phyloP scores from a whole-genome alignment of 2,329 filamentous ascomycete genomes.

The Xylariaceae sp. region DNA sequence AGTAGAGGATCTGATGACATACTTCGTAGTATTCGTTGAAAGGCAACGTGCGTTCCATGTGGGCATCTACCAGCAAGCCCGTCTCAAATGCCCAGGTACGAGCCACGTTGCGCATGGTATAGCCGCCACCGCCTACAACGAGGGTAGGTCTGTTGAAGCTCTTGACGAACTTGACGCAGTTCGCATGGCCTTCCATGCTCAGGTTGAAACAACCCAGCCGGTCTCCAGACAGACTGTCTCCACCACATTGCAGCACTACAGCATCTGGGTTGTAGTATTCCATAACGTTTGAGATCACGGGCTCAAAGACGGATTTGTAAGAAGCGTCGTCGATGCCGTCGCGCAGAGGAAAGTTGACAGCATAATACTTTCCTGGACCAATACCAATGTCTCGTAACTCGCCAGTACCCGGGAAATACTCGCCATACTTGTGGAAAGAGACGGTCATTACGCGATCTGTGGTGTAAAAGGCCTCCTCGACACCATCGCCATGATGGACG shows the following conservation, averaged over 20 bases:
- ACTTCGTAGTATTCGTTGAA: slow-evolving; percentile 94
- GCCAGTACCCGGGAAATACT: slow-evolving; percentile 91
- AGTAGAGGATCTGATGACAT: slow-evolving; percentile 41
- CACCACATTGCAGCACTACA: slow-evolving; percentile 92
- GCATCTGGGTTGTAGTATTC: slow-evolving; percentile 83
- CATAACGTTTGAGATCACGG: slow-evolving; percentile 82
- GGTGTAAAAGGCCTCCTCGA: slow-evolving; percentile 90
- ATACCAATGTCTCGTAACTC: slow-evolving; percentile 81
- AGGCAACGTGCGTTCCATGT: slow-evolving; percentile 76
- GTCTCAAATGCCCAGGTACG: slow-evolving; percentile 98
- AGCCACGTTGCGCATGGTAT: slow-evolving; percentile 95
- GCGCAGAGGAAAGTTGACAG: slow-evolving; percentile 84
- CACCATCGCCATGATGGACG: slow-evolving; percentile 88
- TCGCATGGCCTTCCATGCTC: slow-evolving; percentile 92
- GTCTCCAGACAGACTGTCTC: slow-evolving; percentile 90
- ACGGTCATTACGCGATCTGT: slow-evolving; percentile 90
- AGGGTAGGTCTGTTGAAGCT: slow-evolving; percentile 77
- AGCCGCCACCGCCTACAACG: slow-evolving; percentile 92
- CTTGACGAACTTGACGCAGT: slow-evolving; percentile 90
- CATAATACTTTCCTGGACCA: slow-evolving; percentile 82
- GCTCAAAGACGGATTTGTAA: slow-evolving; percentile 87
- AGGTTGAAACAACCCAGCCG: slow-evolving; percentile 95
- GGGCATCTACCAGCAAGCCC: slow-evolving; percentile 75
- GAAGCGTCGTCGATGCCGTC: slow-evolving; percentile 87
- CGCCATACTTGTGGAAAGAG: slow-evolving; percentile 94